Evolutionary conservation across 2,329 filamentous ascomycete genomes (phyloP).

Genomic region (Chaetomiaceae sp.): DNA sequence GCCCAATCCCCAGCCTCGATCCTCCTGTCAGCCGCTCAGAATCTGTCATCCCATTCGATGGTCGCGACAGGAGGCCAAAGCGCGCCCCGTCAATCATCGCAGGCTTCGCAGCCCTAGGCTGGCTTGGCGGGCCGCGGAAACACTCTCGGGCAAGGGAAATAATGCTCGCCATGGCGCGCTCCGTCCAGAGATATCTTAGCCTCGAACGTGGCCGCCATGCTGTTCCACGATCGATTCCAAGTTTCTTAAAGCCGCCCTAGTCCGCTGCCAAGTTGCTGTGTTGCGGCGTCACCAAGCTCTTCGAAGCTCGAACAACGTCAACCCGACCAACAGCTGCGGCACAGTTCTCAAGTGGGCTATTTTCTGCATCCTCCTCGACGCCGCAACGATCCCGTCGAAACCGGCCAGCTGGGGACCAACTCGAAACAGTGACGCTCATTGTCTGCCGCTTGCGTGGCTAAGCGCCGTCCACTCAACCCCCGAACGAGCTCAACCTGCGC

Average conservation of each 20-base stretch:
- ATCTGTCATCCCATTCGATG: conserved; percentile 16
- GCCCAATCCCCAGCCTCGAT: conserved; percentile 27
- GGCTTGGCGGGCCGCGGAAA: background rate
- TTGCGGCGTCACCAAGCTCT: background rate
- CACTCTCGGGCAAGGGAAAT: conserved; percentile 3
- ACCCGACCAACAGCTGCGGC: conserved; percentile 8
- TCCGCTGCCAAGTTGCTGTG: background rate
- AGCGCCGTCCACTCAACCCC: conserved; percentile 32
- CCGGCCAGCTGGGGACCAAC: background rate
- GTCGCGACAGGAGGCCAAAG: conserved; percentile 5
- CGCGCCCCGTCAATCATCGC: conserved; percentile 3
- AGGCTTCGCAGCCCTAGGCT: background rate
- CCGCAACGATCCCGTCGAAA: background rate
- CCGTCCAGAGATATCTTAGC: too few species aligned
- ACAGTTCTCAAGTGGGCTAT: conserved; percentile 2
- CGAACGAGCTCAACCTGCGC: conserved; percentile 15
- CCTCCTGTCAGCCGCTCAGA: conserved; percentile 17
- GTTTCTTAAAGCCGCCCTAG: background rate
- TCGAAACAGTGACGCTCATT: conserved; percentile 22
- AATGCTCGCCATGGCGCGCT: conserved; percentile 10
- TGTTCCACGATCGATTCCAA: conserved; percentile 3
- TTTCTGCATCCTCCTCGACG: background rate
- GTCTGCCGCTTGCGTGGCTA: conserved; percentile 26
- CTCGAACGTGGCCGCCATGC: too few species aligned
- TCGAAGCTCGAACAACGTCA: background rate